Evolutionary conservation across 2,329 filamentous ascomycete species (phyloP).

Genomic region (Scytalidium lignicola): DNA sequence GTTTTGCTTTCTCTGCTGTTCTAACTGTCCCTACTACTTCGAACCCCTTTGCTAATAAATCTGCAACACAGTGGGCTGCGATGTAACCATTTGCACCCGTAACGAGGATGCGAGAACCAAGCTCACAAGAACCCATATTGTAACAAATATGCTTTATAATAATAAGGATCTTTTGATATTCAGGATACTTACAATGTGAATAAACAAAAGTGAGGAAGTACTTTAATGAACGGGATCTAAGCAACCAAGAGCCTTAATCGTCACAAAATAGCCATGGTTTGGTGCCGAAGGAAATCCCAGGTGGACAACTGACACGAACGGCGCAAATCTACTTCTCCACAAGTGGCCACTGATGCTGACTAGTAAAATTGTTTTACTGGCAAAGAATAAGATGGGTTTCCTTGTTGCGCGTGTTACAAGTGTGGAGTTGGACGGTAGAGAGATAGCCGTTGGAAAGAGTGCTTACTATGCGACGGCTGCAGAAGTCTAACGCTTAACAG

Average conservation of each 20-base stretch:
- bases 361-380: too few relatives aligned
- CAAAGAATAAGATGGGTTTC: too few relatives aligned
- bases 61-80: conserved; percentile 3
- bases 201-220: not conserved
- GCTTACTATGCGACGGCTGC: not conserved
- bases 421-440: too few relatives aligned
- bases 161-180: not conserved
- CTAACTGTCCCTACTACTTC: conserved; percentile 3
- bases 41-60: not conserved
- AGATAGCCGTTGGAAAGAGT: not conserved
- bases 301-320: too few relatives aligned
- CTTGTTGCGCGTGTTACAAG: too few relatives aligned
- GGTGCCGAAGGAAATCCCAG: too few relatives aligned
- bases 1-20: not conserved
- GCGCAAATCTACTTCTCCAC: too few relatives aligned
- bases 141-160: not conserved
- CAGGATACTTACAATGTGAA: not conserved
- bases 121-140: not conserved
- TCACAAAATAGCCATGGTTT: too few relatives aligned
- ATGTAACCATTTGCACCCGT: conserved; percentile 8
- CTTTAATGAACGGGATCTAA: too few relatives aligned
- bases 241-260: too few relatives aligned
- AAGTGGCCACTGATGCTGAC: too few relatives aligned
- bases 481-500: not conserved
- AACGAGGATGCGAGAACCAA: not conserved